A percentile compares a stretch with the other conserved stretches of the same genome.
phyloP scores from a whole-genome alignment of 805 yeast species.

The Metschnikowia bowlesiae region DNA sequence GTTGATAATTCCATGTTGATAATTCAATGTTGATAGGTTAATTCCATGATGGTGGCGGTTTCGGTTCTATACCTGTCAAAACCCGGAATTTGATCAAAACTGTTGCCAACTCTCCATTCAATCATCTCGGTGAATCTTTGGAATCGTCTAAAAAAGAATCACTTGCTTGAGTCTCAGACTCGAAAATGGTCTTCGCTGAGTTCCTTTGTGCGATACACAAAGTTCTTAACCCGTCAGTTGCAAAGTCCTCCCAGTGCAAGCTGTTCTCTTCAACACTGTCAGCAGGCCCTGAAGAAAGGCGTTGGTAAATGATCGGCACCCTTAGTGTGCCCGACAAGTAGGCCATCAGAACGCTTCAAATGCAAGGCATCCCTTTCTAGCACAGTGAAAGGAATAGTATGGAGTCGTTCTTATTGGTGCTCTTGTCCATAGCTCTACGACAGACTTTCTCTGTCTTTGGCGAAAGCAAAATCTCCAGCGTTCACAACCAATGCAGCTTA shows the following conservation, averaged over 20 bases:
- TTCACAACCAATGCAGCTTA: slow-evolving; percentile 76
- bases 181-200: slow-evolving; percentile 44
- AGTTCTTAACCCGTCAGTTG: slow-evolving; percentile 75
- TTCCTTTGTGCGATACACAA: slow-evolving; percentile 60
- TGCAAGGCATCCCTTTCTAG: slow-evolving; percentile 77
- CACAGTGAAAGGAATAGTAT: slow-evolving; percentile 59
- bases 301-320: slow-evolving; percentile 71
- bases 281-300: slow-evolving; percentile 36
- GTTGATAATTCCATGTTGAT: too few species aligned
- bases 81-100: slow-evolving; percentile 75
- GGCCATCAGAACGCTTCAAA: slow-evolving; percentile 43
- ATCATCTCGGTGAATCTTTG: slow-evolving; percentile 50
- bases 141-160: slow-evolving; percentile 47
- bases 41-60: slow-evolving; percentile 59
- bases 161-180: slow-evolving; percentile 52
- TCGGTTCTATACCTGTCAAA: slow-evolving; percentile 75
- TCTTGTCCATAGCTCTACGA: slow-evolving; percentile 45
- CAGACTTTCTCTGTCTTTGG: slow-evolving; percentile 48
- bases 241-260: slow-evolving; percentile 57
- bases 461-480: slow-evolving; percentile 64
- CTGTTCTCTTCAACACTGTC: slow-evolving; percentile 49
- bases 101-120: slow-evolving; percentile 57
- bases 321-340: slow-evolving; percentile 50
- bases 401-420: slow-evolving; percentile 46
- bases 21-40: too few species aligned